Evolutionary conservation across 192 early-diverging fungal species (phyloP).

Genomic region (Thamnidium elegans): DNA sequence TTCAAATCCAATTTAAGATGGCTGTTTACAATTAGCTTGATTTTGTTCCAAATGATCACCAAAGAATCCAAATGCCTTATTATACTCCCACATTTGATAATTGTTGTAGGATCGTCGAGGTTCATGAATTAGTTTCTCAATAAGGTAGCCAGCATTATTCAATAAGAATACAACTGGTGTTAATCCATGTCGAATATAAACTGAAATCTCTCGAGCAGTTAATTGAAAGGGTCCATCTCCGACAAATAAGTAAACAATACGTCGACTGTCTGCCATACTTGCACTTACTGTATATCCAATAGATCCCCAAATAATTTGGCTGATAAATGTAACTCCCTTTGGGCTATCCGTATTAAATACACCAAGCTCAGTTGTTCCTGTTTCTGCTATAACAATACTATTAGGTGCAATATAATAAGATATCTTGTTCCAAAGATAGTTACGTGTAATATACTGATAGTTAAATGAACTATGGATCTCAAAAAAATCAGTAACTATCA

Average conservation of each 20-base stretch:
- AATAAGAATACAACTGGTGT: slow-evolving; percentile 48
- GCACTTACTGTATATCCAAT: slow-evolving; percentile 39
- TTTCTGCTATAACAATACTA: slow-evolving; percentile 42
- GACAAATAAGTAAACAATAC: slow-evolving; percentile 45
- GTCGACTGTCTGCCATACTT: slow-evolving; percentile 33
- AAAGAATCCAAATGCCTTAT: slow-evolving; percentile 44
- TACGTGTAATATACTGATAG: no score
- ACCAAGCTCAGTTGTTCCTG: slow-evolving; percentile 44
- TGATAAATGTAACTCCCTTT: slow-evolving; percentile 34
- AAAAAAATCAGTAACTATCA: no score
- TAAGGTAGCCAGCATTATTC: slow-evolving; percentile 54
- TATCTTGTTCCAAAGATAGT: slow-evolving; percentile 43
- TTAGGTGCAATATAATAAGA: slow-evolving; percentile 26
- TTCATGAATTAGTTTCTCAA: slow-evolving; percentile 49
- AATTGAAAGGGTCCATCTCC: slow-evolving; percentile 53
- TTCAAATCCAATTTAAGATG: slow-evolving; percentile 32
- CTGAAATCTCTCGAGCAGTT: slow-evolving; percentile 46
- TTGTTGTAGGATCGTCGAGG: slow-evolving; percentile 40
- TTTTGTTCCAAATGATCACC: slow-evolving; percentile 28
- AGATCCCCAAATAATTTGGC: slow-evolving; percentile 37
- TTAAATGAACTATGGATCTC: no score
- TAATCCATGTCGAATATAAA: slow-evolving; percentile 44
- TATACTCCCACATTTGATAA: slow-evolving; percentile 47
- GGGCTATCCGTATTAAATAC: slow-evolving; percentile 35
- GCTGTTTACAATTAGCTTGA: neutral